Evolutionary conservation across 1,284 basidiomycete species (phyloP).

Genomic region (Blastosporella zonata): DNA sequence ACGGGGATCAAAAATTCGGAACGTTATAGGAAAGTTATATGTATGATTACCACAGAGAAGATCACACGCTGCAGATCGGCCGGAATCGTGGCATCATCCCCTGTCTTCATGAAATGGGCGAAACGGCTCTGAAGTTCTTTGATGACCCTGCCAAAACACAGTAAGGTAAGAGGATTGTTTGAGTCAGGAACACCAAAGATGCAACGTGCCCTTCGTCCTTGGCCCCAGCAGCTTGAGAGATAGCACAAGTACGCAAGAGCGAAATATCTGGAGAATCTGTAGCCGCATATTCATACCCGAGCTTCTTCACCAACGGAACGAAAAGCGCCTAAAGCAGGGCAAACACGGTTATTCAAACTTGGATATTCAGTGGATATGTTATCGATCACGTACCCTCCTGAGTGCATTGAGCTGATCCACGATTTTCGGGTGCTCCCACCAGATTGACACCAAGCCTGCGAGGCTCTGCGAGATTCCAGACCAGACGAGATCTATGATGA

Average conservation of each 20-base stretch:
- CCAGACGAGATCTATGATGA: conserved; percentile 68
- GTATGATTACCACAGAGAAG: conserved; percentile 25
- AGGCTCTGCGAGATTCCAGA: conserved; percentile 60
- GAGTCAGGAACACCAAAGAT: background rate
- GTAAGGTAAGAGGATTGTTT: conserved; percentile 1
- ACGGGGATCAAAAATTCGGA: background rate
- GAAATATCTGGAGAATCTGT: conserved; percentile 72
- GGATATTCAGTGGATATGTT: background rate
- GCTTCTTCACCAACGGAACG: conserved; percentile 72
- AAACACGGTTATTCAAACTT: background rate
- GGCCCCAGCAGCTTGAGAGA: conserved; percentile 64
- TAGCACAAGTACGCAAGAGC: conserved; percentile 76
- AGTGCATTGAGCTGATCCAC: conserved; percentile 63
- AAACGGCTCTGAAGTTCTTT: conserved; percentile 78
- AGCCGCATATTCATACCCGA: conserved; percentile 77
- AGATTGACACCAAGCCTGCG: conserved; percentile 58
- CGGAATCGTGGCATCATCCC: conserved; percentile 80
- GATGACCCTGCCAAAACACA: conserved; percentile 51
- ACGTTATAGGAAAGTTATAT: background rate
- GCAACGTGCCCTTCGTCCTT: conserved; percentile 53
- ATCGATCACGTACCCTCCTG: conserved; percentile 46
- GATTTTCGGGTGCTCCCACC: conserved; percentile 82
- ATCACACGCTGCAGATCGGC: conserved; percentile 64
- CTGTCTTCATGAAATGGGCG: conserved; percentile 64
- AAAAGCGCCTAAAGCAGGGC: conserved; percentile 56